Base-by-base conservation (phyloP, 208 protist genomes). In the Leishmania major region DNA sequence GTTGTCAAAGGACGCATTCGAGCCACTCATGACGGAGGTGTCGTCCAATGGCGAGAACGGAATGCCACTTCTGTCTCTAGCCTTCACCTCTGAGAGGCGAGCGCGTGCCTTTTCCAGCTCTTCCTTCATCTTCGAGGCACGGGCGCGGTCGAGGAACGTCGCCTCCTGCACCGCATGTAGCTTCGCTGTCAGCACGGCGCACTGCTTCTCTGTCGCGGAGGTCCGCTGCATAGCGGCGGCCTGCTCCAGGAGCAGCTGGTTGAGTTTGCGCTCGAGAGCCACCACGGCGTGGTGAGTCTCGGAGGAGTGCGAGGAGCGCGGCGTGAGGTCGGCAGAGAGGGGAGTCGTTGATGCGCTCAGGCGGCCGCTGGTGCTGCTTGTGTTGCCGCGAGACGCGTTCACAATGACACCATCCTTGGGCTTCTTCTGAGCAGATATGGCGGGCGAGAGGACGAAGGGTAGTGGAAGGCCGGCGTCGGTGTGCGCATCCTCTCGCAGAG, bases 51-150 rank as follows among this genome's bases (percentile, higher is more conserved):
- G 80, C 0, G 72, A 31, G 37, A 66, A 55, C 0, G 69, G 51
- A 19, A 60, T 8, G 11, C 40, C 49, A 25, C 49, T 45, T 67
- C 47, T 71, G 53, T 74, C 49, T 45, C 51, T 75, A 4, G 67
- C 51, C 64, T 91, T 85, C 72, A 88, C 25, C n/a, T 86, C 86
- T 0, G 75, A 67, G n/a, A 95, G 67, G 1, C 87, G 83, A 7
- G 73, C 40, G n/a, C 85, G 87, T 4, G 88, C 87, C 70, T 90
- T 84, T 64, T 83, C 53, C 67, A 97, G 77, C 55, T 96, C 91
- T 43, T 95, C 91, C 84, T 88, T 90, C 59, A 95, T 82, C 82
- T 95, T 96, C 2, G 87, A 79, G 22, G 90, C 88, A 15, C 89
- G 87, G 8, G 91, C 91, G 15, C 87, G 88, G 74, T 94, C 89